These are phyloP conservation scores for Backusella liffmaniae DNA, from an alignment of 192 early-diverging fungal genomes.

Conservation along the genomic window DNA sequence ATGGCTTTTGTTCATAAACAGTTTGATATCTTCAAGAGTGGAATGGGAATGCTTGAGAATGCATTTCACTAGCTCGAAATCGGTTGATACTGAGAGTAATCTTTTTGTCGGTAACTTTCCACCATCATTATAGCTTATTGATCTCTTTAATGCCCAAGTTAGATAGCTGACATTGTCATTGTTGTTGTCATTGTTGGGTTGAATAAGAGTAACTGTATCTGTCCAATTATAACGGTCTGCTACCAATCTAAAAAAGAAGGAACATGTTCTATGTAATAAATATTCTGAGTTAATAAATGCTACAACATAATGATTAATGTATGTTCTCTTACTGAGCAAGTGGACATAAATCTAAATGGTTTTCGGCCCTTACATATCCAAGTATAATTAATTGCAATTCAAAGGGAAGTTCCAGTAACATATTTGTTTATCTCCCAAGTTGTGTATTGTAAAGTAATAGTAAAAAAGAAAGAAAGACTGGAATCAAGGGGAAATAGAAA, in stretches of 20 bases:
- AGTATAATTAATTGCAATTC: slow-evolving; percentile 17
- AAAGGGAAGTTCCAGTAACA: slow-evolving; percentile 5
- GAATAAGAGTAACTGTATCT: slow-evolving; percentile 1
- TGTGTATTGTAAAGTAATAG: background rate
- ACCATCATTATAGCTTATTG: background rate
- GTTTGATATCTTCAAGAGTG: slow-evolving; percentile 9
- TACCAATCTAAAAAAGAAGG: background rate
- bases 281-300: background rate
- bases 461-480: background rate
- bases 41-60: slow-evolving; percentile 4
- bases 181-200: background rate
- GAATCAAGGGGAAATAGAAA: background rate
- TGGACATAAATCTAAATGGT: slow-evolving; percentile 13
- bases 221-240: slow-evolving; percentile 15
- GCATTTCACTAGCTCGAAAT: background rate
- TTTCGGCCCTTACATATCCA: slow-evolving; percentile 6
- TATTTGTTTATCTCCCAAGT: background rate
- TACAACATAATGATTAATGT: background rate
- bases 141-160: background rate
- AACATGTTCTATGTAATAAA: slow-evolving; percentile 6
- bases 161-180: background rate
- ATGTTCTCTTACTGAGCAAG: slow-evolving; percentile 5
- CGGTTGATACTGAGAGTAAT: background rate
- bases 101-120: background rate
- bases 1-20: slow-evolving; percentile 2